Conservation (phyloP, 1,284 basidiomycete species). For the Nidula niveotomentosa region DNA sequence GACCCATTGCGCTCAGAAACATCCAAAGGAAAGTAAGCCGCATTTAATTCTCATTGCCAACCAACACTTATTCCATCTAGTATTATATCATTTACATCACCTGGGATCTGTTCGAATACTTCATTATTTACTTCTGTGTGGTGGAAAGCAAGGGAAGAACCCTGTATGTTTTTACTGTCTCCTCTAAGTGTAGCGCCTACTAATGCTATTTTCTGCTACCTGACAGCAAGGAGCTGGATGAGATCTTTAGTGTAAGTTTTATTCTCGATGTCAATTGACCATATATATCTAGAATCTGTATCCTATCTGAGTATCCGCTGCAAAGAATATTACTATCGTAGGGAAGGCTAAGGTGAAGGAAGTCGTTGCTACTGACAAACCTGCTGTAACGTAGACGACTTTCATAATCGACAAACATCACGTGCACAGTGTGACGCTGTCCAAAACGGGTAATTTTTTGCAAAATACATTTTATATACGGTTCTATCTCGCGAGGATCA, state of each 20-base stretch:
- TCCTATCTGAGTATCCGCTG: constrained; percentile 36
- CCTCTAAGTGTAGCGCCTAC: neutral
- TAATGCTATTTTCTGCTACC: neutral
- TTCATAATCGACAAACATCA: no score
- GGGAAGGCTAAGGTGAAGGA: constrained; percentile 25
- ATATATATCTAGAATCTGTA: constrained; percentile 26
- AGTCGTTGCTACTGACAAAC: constrained; percentile 12
- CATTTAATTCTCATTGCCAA: no score
- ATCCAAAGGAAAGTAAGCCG: constrained; percentile 40
- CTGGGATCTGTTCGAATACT: constrained; percentile 37
- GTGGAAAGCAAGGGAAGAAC: constrained; percentile 41
- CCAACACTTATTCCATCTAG: neutral
- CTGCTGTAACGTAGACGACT: no score
- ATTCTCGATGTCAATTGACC: neutral
- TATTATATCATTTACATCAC: constrained; percentile 31
- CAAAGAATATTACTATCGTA: constrained; percentile 34
- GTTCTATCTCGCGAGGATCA: no score
- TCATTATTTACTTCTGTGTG: constrained; percentile 34
- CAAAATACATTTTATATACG: no score
- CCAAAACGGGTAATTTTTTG: no score
- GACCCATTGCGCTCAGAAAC: constrained; percentile 45
- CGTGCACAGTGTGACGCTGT: no score
- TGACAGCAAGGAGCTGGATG: constrained; percentile 36
- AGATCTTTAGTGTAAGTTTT: constrained; percentile 33
- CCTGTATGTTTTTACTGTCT: constrained; percentile 25